Evolutionary conservation across 108 stramenopile species (phyloP), one percentile per base, ranked within the genome.

Genomic region (Bacterosira constricta): DNA sequence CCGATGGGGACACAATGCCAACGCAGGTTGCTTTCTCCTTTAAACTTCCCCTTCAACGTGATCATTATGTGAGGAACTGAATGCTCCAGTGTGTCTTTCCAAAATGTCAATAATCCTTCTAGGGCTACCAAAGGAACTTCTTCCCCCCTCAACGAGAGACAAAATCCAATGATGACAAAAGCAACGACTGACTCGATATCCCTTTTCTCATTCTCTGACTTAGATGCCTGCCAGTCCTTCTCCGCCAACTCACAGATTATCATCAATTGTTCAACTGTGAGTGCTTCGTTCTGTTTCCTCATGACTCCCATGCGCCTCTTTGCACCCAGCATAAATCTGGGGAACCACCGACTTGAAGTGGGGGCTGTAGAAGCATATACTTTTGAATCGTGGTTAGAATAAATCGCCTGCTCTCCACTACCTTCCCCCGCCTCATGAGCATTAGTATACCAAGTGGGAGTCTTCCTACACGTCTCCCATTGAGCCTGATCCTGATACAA

Each of bases 1-100:
- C 53, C 37, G 9, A 69, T 57, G 3, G 67, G 67, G 13, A 69
- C 17, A 30, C 41, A 56, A 17, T 57, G 67, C 55, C 67, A 69
- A 25, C 67, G 26, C 1, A 34, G 5, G 7, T 26, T 44, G 3
- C 17, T 30, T 25, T 71, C 60, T 4, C 60, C 60, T 42, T 71
- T 71, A 50, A 71, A 71, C 0, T 13, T 42, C 1, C 70, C 70
- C 6, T 53, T 35, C 38, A 71, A 29, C 2, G 50, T 61, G 6
- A 71, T 13, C 60, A 71, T 71, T 0, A 62, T 29, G 50, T 62
- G 34, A 20, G 50, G 49, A 0, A 26, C 8, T 13, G 21, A 18
- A 10, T 30, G 6, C 12, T 6, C 30, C 6, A 18, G 29, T 13
- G 70, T 52, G 36, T 71, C 59, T n/a, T 53, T 25, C 49, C 59